Percentiles rank a stretch among this genome's conserved stretches.
Conservation (phyloP, 1,139 yeast genomes). For the Pichia sp. region DNA sequence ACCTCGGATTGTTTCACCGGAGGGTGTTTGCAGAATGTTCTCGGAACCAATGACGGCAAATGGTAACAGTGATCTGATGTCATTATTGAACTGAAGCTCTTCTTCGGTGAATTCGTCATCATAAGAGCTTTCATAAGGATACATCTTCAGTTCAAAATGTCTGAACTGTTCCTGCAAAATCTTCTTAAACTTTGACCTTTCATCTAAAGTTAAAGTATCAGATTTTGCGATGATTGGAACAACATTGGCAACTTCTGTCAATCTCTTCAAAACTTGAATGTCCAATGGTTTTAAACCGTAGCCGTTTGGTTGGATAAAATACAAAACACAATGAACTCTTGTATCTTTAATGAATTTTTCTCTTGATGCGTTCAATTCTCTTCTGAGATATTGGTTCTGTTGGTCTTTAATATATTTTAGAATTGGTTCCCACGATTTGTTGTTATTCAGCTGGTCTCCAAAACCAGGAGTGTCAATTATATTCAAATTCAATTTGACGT, state of each 20-base stretch:
- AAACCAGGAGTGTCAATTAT: conserved; percentile 96
- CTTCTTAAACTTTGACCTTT: conserved; percentile 71
- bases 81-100: conserved; percentile 69
- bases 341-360: conserved; percentile 79
- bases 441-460: conserved; percentile 95
- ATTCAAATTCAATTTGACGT: conserved; percentile 76
- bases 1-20: conserved; percentile 77
- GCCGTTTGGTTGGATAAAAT: conserved; percentile 86
- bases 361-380: conserved; percentile 93
- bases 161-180: conserved; percentile 69
- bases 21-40: conserved; percentile 51
- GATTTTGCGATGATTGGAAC: conserved; percentile 94
- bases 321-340: conserved; percentile 90
- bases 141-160: conserved; percentile 66
- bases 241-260: conserved; percentile 87
- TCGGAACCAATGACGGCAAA: conserved; percentile 97
- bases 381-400: conserved; percentile 86
- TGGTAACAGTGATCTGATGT: conserved; percentile 75
- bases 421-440: conserved; percentile 95
- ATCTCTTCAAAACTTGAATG: conserved; percentile 71
- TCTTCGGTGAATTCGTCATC: conserved; percentile 67
- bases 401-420: conserved; percentile 94
- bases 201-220: conserved; percentile 81
- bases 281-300: conserved; percentile 76
- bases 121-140: conserved; percentile 54